phyloP scores from a whole-genome alignment of 371 early-diverging fungal genomes.

The Dichotomocladium elegans region DNA sequence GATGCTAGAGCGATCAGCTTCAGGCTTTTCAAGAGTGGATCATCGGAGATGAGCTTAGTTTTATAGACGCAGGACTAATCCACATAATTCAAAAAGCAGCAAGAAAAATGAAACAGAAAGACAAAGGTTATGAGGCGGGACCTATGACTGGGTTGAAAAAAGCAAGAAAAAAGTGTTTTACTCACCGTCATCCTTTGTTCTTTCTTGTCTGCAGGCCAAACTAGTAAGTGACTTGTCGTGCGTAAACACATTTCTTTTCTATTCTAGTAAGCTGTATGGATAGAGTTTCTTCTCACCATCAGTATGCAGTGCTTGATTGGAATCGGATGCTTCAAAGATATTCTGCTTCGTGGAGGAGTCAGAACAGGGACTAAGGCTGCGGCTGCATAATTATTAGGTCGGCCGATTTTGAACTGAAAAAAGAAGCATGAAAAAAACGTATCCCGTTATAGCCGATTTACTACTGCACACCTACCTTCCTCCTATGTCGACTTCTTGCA shows the following conservation, averaged over 20 bases:
- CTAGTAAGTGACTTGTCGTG: too few species aligned
- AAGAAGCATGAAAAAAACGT: background rate
- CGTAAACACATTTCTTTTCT: too few species aligned
- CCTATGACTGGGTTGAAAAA: too few species aligned
- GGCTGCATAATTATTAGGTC: slow-evolving; percentile 32
- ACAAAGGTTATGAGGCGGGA: too few species aligned
- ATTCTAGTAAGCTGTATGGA: background rate
- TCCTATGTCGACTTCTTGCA: slow-evolving; percentile 34
- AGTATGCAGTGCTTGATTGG: slow-evolving; percentile 58
- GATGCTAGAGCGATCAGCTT: too few species aligned
- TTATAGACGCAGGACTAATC: too few species aligned
- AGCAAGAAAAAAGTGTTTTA: slow-evolving; percentile 6
- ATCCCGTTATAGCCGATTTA: background rate
- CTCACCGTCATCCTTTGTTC: slow-evolving; percentile 71
- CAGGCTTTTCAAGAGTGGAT: too few species aligned
- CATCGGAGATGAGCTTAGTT: too few species aligned
- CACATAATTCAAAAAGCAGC: too few species aligned
- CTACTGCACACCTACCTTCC: slow-evolving; percentile 20
- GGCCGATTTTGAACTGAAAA: slow-evolving; percentile 30
- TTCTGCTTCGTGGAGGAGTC: slow-evolving; percentile 51
- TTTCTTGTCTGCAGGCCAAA: slow-evolving; percentile 55
- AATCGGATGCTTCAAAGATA: slow-evolving; percentile 79
- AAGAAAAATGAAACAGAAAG: too few species aligned
- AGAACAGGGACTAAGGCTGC: slow-evolving; percentile 37
- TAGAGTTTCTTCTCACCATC: slow-evolving; percentile 35